Conservation (phyloP, 306 rosid species). For the Corylus americana region DNA sequence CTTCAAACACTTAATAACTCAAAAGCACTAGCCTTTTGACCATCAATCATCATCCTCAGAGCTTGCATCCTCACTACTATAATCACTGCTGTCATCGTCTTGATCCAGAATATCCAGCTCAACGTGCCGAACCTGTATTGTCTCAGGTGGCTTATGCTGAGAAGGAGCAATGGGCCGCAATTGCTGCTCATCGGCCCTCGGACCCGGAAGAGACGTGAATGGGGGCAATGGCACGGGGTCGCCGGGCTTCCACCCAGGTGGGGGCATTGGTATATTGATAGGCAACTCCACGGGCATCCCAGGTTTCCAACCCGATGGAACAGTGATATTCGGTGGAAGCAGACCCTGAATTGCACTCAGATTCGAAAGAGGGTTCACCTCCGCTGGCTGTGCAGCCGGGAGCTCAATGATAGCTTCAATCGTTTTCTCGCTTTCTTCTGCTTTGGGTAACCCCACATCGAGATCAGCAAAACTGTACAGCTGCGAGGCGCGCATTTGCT, state of each 20-base stretch:
- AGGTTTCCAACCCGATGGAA: constrained; percentile 96
- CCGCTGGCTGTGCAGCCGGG: constrained; percentile 39
- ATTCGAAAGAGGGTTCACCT: constrained; percentile 53
- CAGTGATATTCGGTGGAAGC: constrained; percentile 67
- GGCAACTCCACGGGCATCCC: constrained; percentile 94
- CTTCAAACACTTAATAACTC: constrained; percentile 3
- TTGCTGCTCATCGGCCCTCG: constrained; percentile 62
- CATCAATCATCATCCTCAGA: constrained; percentile 75
- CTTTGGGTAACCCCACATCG: constrained; percentile 85
- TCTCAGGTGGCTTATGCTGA: constrained; percentile 61
- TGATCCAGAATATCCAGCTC: constrained; percentile 82
- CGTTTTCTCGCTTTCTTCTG: constrained; percentile 58
- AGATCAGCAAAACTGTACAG: constrained; percentile 78
- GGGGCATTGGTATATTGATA: constrained; percentile 70
- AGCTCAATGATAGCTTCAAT: constrained; percentile 74
- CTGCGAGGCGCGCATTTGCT: constrained; percentile 95
- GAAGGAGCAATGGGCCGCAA: constrained; percentile 52
- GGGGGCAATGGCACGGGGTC: constrained; percentile 90
- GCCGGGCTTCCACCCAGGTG: constrained; percentile 97
- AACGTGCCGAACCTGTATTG: constrained; percentile 88
- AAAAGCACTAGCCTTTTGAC: constrained; percentile 8
- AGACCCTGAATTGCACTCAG: constrained; percentile 63
- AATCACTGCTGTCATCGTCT: constrained; percentile 86
- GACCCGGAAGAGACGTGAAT: constrained; percentile 56
- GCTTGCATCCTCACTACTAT: constrained; percentile 82